Evolutionary conservation across 2,329 filamentous ascomycete genomes (phyloP), one percentile per base, ranked within the genome.

Genomic region (Mariannaea sp.): DNA sequence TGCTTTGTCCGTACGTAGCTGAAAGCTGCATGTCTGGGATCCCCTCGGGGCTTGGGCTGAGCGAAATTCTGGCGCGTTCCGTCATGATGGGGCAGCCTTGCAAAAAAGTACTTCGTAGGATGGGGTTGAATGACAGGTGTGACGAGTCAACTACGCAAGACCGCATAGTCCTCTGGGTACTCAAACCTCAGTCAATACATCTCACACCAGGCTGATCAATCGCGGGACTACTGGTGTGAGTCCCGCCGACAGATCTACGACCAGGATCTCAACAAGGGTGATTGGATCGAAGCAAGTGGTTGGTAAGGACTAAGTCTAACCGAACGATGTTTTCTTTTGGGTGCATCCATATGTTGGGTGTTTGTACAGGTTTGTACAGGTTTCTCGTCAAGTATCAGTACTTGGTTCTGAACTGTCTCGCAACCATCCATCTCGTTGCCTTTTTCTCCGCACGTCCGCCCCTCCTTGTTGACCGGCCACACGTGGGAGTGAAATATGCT

Each of bases 361-460:
- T n/a, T n/a, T n/a, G n/a, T n/a, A n/a, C n/a, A n/a, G 38, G 32
- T n/a, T n/a, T 17, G 40, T 45, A 43, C 22, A 29, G 22, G 40
- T 30, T 19, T 27, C n/a, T n/a, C n/a, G n/a, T n/a, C 27, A 53
- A 42, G 56, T 61, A 57, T 41, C 39, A 22, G 51, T 59, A 61
- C 53, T 26, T 59, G 24, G 22, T 17, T 10, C 14, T 45, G 51
- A 33, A 29, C 36, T 29, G 45, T 32, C 22, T n/a, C 38, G 26
- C 30, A 46, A 47, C 33, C 48, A 30, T 39, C 26, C n/a, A n/a
- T 32, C 22, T n/a, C 38, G 26, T 26, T 42, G 47, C 33, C 48
- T 24, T 39, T 20, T 16, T 36, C 39, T 43, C 27, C n/a, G 12
- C 14, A 12, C 27, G 27, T 2, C 33, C 16, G 16, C 36, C 40